These are phyloP conservation scores for Suhomyces terraborum DNA, from an alignment of 1,139 yeast species.

Conservation along the genomic window DNA sequence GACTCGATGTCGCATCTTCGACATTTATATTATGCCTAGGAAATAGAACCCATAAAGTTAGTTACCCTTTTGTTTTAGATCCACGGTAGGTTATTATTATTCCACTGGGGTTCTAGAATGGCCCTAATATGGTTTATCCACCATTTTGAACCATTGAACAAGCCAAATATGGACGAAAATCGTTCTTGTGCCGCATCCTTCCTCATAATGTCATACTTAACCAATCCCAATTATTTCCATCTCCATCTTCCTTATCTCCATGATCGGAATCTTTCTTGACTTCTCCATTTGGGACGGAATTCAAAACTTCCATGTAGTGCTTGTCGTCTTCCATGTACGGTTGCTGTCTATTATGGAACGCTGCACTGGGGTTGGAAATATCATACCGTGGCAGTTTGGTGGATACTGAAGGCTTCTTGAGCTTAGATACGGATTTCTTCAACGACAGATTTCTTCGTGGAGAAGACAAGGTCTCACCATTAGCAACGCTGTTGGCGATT, in stretches of 20 bases:
- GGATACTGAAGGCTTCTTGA: neutral
- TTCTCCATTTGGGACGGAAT: constrained; percentile 8
- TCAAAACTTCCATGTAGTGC: constrained; percentile 6
- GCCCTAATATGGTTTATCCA: too few species aligned
- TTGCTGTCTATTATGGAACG: constrained; percentile 1
- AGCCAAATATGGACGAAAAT: too few species aligned
- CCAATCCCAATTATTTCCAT: constrained; percentile 30
- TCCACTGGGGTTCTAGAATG: too few species aligned
- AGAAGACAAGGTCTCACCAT: neutral
- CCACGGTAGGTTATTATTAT: too few species aligned
- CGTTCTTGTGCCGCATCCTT: neutral
- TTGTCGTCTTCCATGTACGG: constrained; percentile 8
- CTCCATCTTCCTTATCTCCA: constrained; percentile 10
- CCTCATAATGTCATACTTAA: constrained; percentile 23
- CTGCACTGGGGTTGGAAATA: neutral
- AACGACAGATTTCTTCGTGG: constrained; percentile 1
- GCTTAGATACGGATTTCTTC: constrained; percentile 1
- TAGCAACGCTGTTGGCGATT: constrained; percentile 10
- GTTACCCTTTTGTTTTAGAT: too few species aligned
- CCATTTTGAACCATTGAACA: too few species aligned
- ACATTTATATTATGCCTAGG: neutral
- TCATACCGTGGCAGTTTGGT: neutral
- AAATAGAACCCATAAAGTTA: too few species aligned
- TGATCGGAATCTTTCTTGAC: constrained; percentile 3
- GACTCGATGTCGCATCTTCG: neutral